Evolutionary conservation across 768 basidiomycete species (phyloP), one percentile per base, ranked within the genome.

Genomic region (Polyporus arcularius): DNA sequence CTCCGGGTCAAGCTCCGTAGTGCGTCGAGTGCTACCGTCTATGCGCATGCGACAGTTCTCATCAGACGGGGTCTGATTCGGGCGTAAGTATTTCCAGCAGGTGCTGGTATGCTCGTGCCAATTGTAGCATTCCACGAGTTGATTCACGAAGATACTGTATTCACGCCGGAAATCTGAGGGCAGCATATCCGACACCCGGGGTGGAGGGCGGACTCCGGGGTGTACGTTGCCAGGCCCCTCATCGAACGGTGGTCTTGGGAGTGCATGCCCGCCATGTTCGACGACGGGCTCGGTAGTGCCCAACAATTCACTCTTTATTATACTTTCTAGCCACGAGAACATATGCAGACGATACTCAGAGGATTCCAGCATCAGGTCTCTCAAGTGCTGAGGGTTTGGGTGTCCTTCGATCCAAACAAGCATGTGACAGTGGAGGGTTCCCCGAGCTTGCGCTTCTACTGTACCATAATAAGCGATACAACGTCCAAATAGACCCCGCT

Each of bases 381-480:
- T 52, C 1, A 63, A 40, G 21, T 62, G 61, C 16, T 55, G 49
- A 18, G 64, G 64, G 15, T 40, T 40, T 4, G 58, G 26, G 4
- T 47, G 14, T n/a, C 43, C 41, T 31, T 55, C 42, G 26, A 79
- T 67, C 76, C 77, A 80, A 0, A 79, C 18, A 1, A 79, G 39
- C 32, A 75, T 21, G 61, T 79, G 78, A 2, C 77, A 43, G 65
- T 80, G 79, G 2, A 80, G 51, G 0, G 76, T 76, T 0, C 76
- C 55, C 11, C 73, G 52, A 1, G 77, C 77, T 61, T 79, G 78
- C 32, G 74, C 71, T 54, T 79, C 77, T 0, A 78, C 76, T 2
- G 75, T 78, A 2, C 78, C 77, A 64, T 77, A 78, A 51, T 78
- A 76, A 0, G 67, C 73, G 15, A 50, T 41, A 2, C 72, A 71